A percentile compares a stretch with the other conserved stretches of the same genome.
These are phyloP conservation scores for Medicago lupulina DNA, from an alignment of 306 rosid genomes.

Conservation along the genomic window DNA sequence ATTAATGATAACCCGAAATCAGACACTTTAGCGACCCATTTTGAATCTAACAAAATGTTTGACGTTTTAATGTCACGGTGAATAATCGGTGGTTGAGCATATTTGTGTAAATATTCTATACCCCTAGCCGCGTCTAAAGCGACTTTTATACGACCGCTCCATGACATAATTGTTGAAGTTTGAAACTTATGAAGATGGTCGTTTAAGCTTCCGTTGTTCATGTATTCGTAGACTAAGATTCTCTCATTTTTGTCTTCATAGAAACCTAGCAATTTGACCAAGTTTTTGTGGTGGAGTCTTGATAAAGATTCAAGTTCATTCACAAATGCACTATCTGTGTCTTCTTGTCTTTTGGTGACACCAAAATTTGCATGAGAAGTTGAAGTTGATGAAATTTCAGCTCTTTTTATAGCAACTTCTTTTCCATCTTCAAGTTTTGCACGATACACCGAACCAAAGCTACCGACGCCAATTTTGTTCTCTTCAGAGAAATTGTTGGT, in stretches of 20 bases:
- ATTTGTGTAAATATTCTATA: constrained; percentile 67
- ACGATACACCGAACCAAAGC: constrained; percentile 80
- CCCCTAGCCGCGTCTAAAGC: constrained; percentile 87
- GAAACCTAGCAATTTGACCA: constrained; percentile 71
- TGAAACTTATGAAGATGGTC: constrained; percentile 74
- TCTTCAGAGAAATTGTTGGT: constrained; percentile 73
- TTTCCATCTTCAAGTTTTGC: constrained; percentile 69
- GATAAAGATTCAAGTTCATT: constrained; percentile 79
- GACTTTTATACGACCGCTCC: constrained; percentile 58
- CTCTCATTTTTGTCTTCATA: constrained; percentile 71
- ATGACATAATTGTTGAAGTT: constrained; percentile 51
- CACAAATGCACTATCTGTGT: constrained; percentile 75
- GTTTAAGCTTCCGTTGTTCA: constrained; percentile 72
- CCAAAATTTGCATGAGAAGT: constrained; percentile 30
- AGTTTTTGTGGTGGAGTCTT: constrained; percentile 85
- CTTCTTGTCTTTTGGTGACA: constrained; percentile 64
- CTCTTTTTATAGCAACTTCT: constrained; percentile 88
- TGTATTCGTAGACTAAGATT: constrained; percentile 74
- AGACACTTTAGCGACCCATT: constrained; percentile 64
- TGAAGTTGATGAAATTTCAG: constrained; percentile 57
- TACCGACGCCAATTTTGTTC: constrained; percentile 72
- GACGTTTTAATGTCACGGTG: constrained; percentile 83
- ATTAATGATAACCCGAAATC: constrained; percentile 79
- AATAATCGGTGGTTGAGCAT: constrained; percentile 68
- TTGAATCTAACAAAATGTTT: constrained; percentile 66